These are phyloP conservation scores for Lactifluus piperatus DNA, from an alignment of 768 basidiomycete genomes.

Conservation along the genomic window DNA sequence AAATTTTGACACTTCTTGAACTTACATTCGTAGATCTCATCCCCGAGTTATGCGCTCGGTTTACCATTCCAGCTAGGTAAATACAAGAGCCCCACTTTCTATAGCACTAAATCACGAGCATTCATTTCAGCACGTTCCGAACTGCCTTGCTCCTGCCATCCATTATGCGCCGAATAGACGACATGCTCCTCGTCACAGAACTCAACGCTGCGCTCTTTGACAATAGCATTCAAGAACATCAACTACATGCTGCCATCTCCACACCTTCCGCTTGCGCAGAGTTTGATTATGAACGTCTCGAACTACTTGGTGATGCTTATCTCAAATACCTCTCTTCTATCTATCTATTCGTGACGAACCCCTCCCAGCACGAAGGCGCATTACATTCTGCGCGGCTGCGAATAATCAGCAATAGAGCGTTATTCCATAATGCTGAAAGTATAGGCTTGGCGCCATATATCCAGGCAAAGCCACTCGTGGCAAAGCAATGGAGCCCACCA, in stretches of 20 bases:
- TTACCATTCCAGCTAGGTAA: slow-evolving; percentile 66
- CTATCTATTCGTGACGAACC: slow-evolving; percentile 65
- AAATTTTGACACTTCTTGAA: neutral
- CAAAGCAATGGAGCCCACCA: slow-evolving; percentile 59
- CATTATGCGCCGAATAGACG: slow-evolving; percentile 61
- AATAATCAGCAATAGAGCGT: slow-evolving; percentile 66
- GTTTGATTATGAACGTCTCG: slow-evolving; percentile 76
- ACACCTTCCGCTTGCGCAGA: slow-evolving; percentile 62
- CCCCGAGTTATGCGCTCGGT: slow-evolving; percentile 71
- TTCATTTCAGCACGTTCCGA: slow-evolving; percentile 45
- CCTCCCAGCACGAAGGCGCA: slow-evolving; percentile 53
- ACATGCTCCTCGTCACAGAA: slow-evolving; percentile 68
- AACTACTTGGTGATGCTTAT: slow-evolving; percentile 79
- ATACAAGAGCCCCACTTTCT: neutral
- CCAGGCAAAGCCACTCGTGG: slow-evolving; percentile 59
- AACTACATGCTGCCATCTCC: slow-evolving; percentile 58
- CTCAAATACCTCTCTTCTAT: slow-evolving; percentile 71
- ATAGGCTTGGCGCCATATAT: slow-evolving; percentile 65
- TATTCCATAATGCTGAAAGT: slow-evolving; percentile 46
- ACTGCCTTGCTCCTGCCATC: slow-evolving; percentile 68
- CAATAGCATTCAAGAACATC: slow-evolving; percentile 49
- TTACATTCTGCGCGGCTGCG: slow-evolving; percentile 58
- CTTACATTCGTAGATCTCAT: slow-evolving; percentile 14
- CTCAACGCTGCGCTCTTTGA: slow-evolving; percentile 63
- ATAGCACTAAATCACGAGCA: neutral